Conservation (phyloP, 2,329 filamentous ascomycete species). For the Mariannaea elegans region DNA sequence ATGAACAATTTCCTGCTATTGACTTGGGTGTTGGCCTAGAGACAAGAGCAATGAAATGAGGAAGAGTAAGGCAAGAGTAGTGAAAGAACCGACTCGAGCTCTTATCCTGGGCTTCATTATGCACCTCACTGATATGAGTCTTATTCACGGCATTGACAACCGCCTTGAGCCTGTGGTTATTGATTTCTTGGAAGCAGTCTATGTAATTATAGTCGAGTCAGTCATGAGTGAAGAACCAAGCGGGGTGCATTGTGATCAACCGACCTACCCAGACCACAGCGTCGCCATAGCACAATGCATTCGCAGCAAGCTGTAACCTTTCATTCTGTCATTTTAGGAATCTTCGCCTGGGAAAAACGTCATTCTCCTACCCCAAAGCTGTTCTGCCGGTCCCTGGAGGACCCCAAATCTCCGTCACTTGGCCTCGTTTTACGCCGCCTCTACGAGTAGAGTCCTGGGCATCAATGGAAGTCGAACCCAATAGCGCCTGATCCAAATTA, state of each 20-base stretch:
- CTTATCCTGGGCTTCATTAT: conserved; percentile 25
- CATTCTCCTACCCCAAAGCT: conserved; percentile 71
- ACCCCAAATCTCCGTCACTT: conserved; percentile 88
- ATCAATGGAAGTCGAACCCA: conserved; percentile 19
- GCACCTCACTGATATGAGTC: conserved; percentile 9
- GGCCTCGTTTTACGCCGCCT: conserved; percentile 76
- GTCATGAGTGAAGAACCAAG: not conserved
- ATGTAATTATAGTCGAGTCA: conserved; percentile 14
- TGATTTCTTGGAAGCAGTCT: conserved; percentile 60
- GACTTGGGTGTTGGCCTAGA: conserved; percentile 71
- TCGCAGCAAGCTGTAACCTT: conserved; percentile 76
- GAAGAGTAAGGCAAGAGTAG: conserved; percentile 66
- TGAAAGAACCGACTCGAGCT: conserved; percentile 53
- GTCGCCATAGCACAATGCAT: conserved; percentile 66
- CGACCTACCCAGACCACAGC: conserved; percentile 85
- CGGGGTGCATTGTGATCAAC: conserved; percentile 44
- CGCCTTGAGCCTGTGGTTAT: conserved; percentile 39
- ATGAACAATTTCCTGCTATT: conserved; percentile 67
- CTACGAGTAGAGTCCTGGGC: conserved; percentile 23
- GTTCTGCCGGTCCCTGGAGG: conserved; percentile 89
- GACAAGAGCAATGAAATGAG: conserved; percentile 79
- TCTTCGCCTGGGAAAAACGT: conserved; percentile 16
- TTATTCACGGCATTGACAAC: conserved; percentile 34
- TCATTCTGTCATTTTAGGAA: conserved; percentile 27
- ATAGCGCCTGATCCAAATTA: conserved; percentile 60